Base-by-base conservation (phyloP, 305 asterid species). In the Nicotiana rustica region DNA sequence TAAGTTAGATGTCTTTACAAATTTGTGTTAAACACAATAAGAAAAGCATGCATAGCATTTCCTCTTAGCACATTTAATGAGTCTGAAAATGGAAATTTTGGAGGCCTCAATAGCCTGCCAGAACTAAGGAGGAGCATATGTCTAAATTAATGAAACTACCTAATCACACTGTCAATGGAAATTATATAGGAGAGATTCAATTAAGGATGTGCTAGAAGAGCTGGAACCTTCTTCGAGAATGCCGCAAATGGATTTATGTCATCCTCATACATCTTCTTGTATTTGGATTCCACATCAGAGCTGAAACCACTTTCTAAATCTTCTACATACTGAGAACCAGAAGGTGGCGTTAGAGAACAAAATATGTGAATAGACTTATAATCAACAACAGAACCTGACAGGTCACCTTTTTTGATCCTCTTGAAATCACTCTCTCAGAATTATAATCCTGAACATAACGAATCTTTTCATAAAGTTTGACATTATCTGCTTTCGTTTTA, bases 231-330 rank as follows among this genome's bases (percentile, higher is more conserved):
- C 85, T 90, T 93, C 1, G 99, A 95, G 86, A 97, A 97, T 82
- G 98, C 99, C 29, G 98, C 97, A 90, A 97, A 97, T 77, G 99
- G 99, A 90, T 97, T 97, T 76, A 97, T 97, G 83, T 95, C 98
- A 41, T 97, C 99, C 88, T 97, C 99, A 4, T 97, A 97, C 88
- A 97, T 95, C 90, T 97, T 97, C 89, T 97, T 97, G 84, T 97
- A 97, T 94, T 97, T 97, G 80, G 98, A 93, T 87, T 96, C 99
- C 84, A 97, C 99, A 85, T 97, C 99, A 76, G 99, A 97, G 89
- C 97, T 87, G 85, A 95, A 93, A 47, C 98, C 98, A 82, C 98
- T 89, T 88, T 97, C 99, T 87, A 97, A 68, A 89, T 97, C 99
- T 84, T 97, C 99, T 49, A 91, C 95, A 81, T 90, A 88, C 98